phyloP scores from a whole-genome alignment of 148 eudicot genomes.

The Arbutus unedo region DNA sequence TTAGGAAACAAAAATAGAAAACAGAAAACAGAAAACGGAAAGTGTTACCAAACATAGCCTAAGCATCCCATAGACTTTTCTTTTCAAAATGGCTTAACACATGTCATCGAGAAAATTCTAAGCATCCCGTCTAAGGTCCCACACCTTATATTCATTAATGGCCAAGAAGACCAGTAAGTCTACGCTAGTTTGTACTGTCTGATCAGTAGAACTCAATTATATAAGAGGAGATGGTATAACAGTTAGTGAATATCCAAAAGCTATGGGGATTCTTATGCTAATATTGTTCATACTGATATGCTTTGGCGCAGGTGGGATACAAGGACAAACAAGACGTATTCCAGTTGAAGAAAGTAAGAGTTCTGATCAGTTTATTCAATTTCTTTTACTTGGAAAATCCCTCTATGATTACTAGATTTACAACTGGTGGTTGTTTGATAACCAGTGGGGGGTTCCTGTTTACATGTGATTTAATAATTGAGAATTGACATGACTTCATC shows the following conservation, averaged over 20 bases:
- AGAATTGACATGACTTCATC: not conserved
- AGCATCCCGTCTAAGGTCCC: too few relatives aligned
- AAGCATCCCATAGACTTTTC: too few relatives aligned
- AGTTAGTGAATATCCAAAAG: not conserved
- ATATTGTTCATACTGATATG: not conserved
- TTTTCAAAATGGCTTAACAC: too few relatives aligned
- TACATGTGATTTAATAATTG: not conserved
- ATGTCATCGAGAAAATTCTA: too few relatives aligned
- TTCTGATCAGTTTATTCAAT: not conserved
- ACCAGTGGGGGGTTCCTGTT: not conserved
- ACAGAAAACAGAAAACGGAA: too few relatives aligned
- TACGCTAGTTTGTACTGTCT: too few relatives aligned
- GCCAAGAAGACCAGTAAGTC: too few relatives aligned
- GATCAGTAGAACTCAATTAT: not conserved
- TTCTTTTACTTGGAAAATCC: not conserved
- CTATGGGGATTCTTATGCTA: not conserved
- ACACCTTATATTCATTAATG: too few relatives aligned
- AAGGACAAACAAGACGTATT: not conserved
- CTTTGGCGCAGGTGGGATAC: conserved; percentile 5
- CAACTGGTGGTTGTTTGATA: not conserved
- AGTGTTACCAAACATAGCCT: too few relatives aligned
- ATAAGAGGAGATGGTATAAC: not conserved
- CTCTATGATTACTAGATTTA: not conserved
- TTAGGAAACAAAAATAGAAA: too few relatives aligned
- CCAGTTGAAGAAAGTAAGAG: conserved; percentile 6